Base-by-base conservation (phyloP, 1,284 basidiomycete species). In the Cutaneotrichosporon mucoides region DNA sequence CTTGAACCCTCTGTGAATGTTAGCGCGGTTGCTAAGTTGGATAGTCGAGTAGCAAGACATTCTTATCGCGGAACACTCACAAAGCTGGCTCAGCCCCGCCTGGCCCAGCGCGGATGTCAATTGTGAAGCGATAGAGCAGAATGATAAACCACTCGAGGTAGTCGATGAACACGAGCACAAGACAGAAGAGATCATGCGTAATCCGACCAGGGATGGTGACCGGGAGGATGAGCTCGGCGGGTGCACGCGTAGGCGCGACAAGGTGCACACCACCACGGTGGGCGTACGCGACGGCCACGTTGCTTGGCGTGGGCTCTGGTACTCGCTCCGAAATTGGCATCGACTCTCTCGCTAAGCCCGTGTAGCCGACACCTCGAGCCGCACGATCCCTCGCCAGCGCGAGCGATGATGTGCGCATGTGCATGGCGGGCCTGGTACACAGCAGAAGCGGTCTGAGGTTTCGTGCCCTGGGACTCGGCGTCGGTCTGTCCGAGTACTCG, bases 61-160 rank as follows among this genome's bases (percentile, higher is more conserved):
- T 24, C 24, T 24, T 24, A 24, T 24, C 24, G 24, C 24, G 24
- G 24, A 24, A 24, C 13, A 48, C 46, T 48, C 46, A 48, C 46
- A 51, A 40, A n/a, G 38, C 49, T 4, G 37, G 7, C 49, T 51
- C 37, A n/a, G 49, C 49, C 16, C 49, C 49, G 9, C 47, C 53
- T 1, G 66, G 67, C 5, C 70, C 70, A 7, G 59, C 58, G n/a
- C 62, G 57, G 11, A 70, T 56, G 49, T 72, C 70, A n/a, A 68
- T 24, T 50, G 57, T 49, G 24, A 72, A 60, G 16, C 66, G 64
- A 43, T 66, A 69, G n/a, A 61, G 40, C 12, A 72, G 59, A 53
- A 72, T 66, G 13, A 70, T 53, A 5, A 55, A 38, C 66, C 67
- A 70, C 55, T 72, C 70, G 36, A 67, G 33, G 55, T 66, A 69